Evolutionary conservation across 352 stramenopile species (phyloP), one percentile per base, ranked within the genome.

Genomic region (Globisporangium nunn): DNA sequence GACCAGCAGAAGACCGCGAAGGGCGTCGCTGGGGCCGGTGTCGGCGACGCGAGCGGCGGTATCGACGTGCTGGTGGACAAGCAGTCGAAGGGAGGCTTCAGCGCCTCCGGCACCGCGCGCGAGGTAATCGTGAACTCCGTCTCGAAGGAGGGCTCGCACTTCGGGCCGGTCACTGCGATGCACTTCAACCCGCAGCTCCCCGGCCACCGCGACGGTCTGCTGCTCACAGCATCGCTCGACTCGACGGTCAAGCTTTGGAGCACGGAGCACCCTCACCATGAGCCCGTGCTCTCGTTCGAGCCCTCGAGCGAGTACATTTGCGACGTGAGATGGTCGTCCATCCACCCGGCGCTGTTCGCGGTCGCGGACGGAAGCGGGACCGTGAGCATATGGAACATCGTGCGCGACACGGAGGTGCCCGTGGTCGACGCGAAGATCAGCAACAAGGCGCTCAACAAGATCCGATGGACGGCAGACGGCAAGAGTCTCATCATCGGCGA

Each of bases 221-320:
- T 96, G 58, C 69, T 96, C 11, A 94, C 85, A 8, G 79, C 80
- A 40, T 94, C 85, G 23, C 65, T 95, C 39, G 87, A 96, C 63
- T 96, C 85, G 55, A 93, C 77, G 2, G 85, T 95, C 46, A 93
- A 93, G 56, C 46, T 95, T 14, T 96, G 87, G 87, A 95, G 84
- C 63, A 84, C 74, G 0, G 81, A 93, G 63, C 75, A 86, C 50
- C 77, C 80, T 11, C 66, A 91, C 35, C 67, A 91, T 31, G 68
- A 59, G 18, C 80, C 85, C 0, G 67, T 93, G 29, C 72, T 91
- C 28, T 90, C 80, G 43, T 95, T 95, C 45, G 85, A 96, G 65
- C 79, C 80, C 15, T 94, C 85, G 8, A 92, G 78, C 29, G 87
- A 96, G 59, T 95, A 96, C 63, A 81, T 96, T 43, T 93, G 85